Evolutionary conservation across 306 rosid genomes (phyloP), one percentile per base, ranked within the genome.

Genomic region (Lupinus albus): DNA sequence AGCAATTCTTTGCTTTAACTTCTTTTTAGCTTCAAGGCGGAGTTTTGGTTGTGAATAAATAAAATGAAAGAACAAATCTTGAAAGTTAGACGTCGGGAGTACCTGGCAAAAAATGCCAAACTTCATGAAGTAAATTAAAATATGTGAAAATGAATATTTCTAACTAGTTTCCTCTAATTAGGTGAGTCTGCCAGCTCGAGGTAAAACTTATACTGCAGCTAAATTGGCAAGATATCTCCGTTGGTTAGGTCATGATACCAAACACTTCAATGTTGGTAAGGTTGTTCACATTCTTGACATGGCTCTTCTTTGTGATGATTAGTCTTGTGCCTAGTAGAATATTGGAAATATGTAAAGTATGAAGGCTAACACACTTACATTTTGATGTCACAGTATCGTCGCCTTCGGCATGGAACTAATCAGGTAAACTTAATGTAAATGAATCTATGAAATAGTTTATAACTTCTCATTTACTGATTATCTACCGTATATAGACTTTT

Each of bases 101-200:
- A 42, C 57, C 62, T 71, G 39, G 42, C 5, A 46, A 30, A 20
- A 72, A 68, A 42, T 33, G 59, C 14, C 13, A 38, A 71, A n/a
- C 57, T 52, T 38, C 61, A 55, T 52, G 46, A 47, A 53, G 30
- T 75, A 14, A 72, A 53, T 47, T 44, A 57, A 50, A 33, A 32
- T 9, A 57, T 20, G 46, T 54, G 15, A 68, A 73, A 62, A 48
- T 59, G 56, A 80, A 65, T 51, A 58, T 67, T 68, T 84, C 47
- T 70, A 35, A 64, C 20, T 65, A 35, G 76, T 50, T 75, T 66
- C 67, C 68, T 72, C 17, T 65, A 57, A 72, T 77, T 51, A 93
- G 99, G 99, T 93, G 78, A 96, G 99, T 81, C 81, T 93, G 76
- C 99, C 99, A 65, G 99, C 99, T 75, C 97, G 99, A 73, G 99